These are phyloP conservation scores for Waltergamsia citrina DNA, from an alignment of 2,329 filamentous ascomycete species.

Conservation along the genomic window DNA sequence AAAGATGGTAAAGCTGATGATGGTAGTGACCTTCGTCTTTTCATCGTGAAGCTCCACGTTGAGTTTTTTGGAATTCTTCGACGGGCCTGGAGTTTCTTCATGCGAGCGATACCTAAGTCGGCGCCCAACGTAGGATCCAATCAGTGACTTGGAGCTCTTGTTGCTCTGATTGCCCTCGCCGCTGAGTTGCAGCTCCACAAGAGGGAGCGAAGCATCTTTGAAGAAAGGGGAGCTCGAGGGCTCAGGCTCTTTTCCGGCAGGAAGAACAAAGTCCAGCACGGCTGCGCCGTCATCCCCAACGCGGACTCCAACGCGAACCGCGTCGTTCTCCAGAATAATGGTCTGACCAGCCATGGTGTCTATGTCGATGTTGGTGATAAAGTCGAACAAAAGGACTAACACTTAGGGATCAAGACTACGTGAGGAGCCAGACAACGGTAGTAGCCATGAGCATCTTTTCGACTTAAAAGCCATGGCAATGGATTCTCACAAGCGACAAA, in stretches of 20 bases:
- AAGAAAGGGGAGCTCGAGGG: constrained; percentile 2
- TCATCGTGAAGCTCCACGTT: constrained; percentile 10
- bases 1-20: constrained; percentile 12
- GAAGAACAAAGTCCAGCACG: constrained; percentile 2
- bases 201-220: constrained; percentile 5
- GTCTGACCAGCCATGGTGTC: neutral
- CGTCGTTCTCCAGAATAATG: constrained; percentile 3
- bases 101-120: constrained; percentile 13
- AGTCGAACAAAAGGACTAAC: neutral
- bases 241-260: neutral
- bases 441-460: neutral
- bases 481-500: too few species aligned
- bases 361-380: neutral
- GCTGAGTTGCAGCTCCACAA: constrained; percentile 12
- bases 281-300: constrained; percentile 1
- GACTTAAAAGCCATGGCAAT: too few species aligned
- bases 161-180: constrained; percentile 13
- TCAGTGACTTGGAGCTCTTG: constrained; percentile 16
- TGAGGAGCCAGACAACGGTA: too few species aligned
- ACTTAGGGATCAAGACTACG: too few species aligned
- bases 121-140: constrained; percentile 12
- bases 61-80: constrained; percentile 6
- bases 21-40: constrained; percentile 8
- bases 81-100: neutral
- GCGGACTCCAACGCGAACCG: constrained; percentile 1